Percentiles rank a stretch among this genome's conserved stretches.
phyloP scores from a whole-genome alignment of 129 eudicot species.

The Ambrosia trifida region DNA sequence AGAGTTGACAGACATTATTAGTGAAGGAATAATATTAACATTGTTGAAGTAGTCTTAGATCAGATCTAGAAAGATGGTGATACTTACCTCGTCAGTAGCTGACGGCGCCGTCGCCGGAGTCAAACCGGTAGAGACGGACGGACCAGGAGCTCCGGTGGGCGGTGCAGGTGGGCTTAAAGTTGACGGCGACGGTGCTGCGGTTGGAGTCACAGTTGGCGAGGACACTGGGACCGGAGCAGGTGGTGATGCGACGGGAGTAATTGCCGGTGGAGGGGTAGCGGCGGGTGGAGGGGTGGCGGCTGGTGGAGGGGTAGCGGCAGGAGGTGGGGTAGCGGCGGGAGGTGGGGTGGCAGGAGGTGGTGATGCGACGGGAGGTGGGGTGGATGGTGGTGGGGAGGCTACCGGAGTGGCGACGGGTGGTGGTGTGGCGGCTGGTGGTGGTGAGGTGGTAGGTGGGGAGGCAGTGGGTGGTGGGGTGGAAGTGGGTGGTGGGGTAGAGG shows the following conservation, averaged over 20 bases:
- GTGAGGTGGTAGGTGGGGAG: too few relatives aligned
- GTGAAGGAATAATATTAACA: neutral
- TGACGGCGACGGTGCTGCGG: constrained; percentile 47
- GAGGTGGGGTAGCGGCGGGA: constrained; percentile 36
- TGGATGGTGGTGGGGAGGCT: constrained; percentile 39
- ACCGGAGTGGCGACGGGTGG: constrained; percentile 34
- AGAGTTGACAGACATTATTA: too few relatives aligned
- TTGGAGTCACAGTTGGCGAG: constrained; percentile 31
- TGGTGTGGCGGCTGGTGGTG: constrained; percentile 26
- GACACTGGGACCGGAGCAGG: constrained; percentile 37
- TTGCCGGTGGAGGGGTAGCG: constrained; percentile 44
- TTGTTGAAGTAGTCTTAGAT: neutral
- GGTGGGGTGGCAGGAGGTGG: constrained; percentile 48
- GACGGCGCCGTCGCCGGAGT: constrained; percentile 70
- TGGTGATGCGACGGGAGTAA: constrained; percentile 34
- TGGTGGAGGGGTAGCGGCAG: constrained; percentile 38
- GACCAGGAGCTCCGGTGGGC: constrained; percentile 62
- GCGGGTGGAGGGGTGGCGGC: constrained; percentile 41
- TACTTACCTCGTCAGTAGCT: constrained; percentile 54
- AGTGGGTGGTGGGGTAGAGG: constrained; percentile 45
- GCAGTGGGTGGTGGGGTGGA: constrained; percentile 37
- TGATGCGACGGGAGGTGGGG: constrained; percentile 40
- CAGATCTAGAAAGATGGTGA: constrained; percentile 26
- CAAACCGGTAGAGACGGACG: constrained; percentile 31
- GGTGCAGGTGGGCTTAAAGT: constrained; percentile 64